Evolutionary conservation across 371 early-diverging fungal species (phyloP), one percentile per base, ranked within the genome.

Genomic region (Blakeslea trispora): DNA sequence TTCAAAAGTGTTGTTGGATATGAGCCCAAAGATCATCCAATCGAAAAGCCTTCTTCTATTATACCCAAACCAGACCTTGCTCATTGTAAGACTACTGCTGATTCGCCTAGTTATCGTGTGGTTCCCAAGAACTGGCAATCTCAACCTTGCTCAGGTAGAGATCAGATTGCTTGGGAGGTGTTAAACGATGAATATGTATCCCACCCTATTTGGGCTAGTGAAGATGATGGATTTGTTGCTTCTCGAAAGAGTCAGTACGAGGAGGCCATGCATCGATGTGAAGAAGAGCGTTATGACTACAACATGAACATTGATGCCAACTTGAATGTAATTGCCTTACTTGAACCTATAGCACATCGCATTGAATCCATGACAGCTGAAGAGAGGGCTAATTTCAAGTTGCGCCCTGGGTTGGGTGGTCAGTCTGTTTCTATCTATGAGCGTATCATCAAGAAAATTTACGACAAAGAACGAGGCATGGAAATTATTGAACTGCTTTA

Each of bases 1-100:
- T 97, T 99, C 74, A 97, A 96, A 76, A 77, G 78, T 45, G 94
- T 91, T 75, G 88, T 99, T n/a, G 96, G 93, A 34, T 94, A 91
- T 74, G 88, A 95, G 43, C 91, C 79, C 31, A 81, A 75, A 45
- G 78, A 82, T n/a, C 81, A 82, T 48, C 53, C 67, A 4, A 68
- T 83, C 45, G 65, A 64, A 21, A 68, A 63, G 15, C 69, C 72
- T 18, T 1, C 28, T 0, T 31, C 50, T 35, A 51, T 46, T n/a
- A 52, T 71, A 15, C 81, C 87, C 40, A 86, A 86, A 51, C 71
- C 88, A 1, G 91, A 91, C 61, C 63, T 88, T 19, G 68, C 75
- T 17, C 73, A 74, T 32, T 83, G 83, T 53, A 70, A 77, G 13
- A 60, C 81, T 28, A 74, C 74, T 8, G 40, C n/a, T 11, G 60